phyloP scores from a whole-genome alignment of 1,284 basidiomycete genomes.

The Microstroma glucosiphilum region DNA sequence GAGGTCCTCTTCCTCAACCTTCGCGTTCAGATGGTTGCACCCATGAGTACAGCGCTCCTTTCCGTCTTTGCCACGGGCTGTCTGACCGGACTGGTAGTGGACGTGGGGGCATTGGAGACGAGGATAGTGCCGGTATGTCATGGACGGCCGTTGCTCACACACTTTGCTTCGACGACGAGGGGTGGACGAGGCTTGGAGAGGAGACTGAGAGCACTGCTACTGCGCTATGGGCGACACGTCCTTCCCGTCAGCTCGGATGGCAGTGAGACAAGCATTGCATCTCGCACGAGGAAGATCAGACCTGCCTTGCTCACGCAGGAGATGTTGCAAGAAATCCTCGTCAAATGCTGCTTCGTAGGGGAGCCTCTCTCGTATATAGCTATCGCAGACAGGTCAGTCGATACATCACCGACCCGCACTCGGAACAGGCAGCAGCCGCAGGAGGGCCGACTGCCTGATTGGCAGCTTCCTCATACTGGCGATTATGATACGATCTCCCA shows the following conservation, averaged over 20 bases:
- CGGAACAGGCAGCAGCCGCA: not conserved
- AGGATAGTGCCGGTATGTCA: slow-evolving; percentile 67
- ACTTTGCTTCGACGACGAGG: slow-evolving; percentile 22
- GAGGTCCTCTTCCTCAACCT: slow-evolving; percentile 76
- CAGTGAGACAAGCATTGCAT: too few relatives aligned
- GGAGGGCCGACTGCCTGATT: not conserved
- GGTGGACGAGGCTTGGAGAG: slow-evolving; percentile 23
- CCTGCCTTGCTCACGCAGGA: not conserved
- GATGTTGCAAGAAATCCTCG: not conserved
- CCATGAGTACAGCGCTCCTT: slow-evolving; percentile 67
- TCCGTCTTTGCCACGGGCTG: slow-evolving; percentile 76
- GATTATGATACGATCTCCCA: not conserved
- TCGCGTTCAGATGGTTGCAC: slow-evolving; percentile 76
- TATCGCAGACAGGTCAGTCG: not conserved
- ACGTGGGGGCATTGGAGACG: slow-evolving; percentile 84
- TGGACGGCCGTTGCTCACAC: slow-evolving; percentile 25
- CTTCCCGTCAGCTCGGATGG: not conserved
- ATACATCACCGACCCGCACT: too few relatives aligned
- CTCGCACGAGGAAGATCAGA: too few relatives aligned
- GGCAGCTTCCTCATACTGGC: slow-evolving; percentile 6
- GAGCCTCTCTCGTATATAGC: not conserved
- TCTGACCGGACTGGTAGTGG: slow-evolving; percentile 84
- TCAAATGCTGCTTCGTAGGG: slow-evolving; percentile 1
- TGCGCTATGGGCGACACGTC: not conserved
- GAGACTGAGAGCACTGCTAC: slow-evolving; percentile 12